phyloP scores from a whole-genome alignment of 2,329 filamentous ascomycete species.

The Cylindrodendrum hubeiense region DNA sequence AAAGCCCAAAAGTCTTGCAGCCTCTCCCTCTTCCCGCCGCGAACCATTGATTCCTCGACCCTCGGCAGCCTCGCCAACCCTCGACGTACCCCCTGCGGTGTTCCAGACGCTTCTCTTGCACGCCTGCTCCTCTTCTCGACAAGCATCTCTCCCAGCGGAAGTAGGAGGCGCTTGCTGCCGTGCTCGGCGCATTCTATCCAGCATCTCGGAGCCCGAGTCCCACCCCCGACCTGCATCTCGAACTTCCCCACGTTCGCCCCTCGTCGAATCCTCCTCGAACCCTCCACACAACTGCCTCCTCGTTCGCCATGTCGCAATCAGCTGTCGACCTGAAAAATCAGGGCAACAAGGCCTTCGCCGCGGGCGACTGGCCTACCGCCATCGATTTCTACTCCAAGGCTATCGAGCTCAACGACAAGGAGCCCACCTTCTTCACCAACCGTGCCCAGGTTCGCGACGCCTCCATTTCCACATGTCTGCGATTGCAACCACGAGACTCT shows the following conservation, averaged over 20 bases:
- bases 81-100: constrained; percentile 8
- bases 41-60: constrained; percentile 32
- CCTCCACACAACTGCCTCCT: constrained; percentile 27
- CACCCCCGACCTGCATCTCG: constrained; percentile 30
- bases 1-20: constrained; percentile 40
- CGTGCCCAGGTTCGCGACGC: constrained; percentile 81
- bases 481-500: constrained; percentile 31
- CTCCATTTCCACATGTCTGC: background rate
- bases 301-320: constrained; percentile 65
- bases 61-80: constrained; percentile 26
- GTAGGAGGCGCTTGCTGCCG: constrained; percentile 21
- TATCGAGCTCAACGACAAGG: constrained; percentile 84
- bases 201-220: constrained; percentile 30
- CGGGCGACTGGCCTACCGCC: constrained; percentile 87
- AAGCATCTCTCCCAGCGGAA: background rate
- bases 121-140: background rate
- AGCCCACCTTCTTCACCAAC: constrained; percentile 94
- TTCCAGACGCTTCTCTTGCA: constrained; percentile 22
- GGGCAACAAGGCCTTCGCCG: constrained; percentile 92
- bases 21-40: constrained; percentile 33
- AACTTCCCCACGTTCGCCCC: constrained; percentile 22
- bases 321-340: constrained; percentile 90
- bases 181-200: constrained; percentile 40
- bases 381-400: constrained; percentile 88
- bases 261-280: constrained; percentile 6